Conservation (phyloP, 495 filamentous ascomycete species). For the Penicillium paxilli region DNA sequence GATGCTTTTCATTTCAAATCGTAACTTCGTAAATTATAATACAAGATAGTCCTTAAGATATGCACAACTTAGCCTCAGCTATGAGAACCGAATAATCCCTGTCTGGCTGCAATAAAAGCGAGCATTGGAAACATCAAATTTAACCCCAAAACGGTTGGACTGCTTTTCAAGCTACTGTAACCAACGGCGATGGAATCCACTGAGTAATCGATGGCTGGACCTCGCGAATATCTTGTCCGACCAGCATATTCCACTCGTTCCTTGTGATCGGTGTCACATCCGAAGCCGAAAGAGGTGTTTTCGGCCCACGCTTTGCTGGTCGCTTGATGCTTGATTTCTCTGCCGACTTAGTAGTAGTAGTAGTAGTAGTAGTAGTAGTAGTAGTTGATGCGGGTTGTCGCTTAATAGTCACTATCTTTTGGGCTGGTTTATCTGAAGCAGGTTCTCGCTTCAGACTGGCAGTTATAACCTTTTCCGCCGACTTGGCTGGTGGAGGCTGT, state of each 20-base stretch:
- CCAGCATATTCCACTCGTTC: constrained; percentile 49
- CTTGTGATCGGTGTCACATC: constrained; percentile 49
- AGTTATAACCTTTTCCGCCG: not conserved
- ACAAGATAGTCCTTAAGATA: not conserved
- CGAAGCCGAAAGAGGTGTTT: constrained; percentile 45
- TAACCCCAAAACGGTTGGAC: too few relatives aligned
- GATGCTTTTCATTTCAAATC: not conserved
- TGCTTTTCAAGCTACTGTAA: constrained; percentile 34
- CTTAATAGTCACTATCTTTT: too few relatives aligned
- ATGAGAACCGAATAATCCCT: not conserved
- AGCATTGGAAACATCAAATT: not conserved
- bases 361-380: too few relatives aligned
- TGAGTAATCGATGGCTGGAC: constrained; percentile 40
- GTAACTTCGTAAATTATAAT: constrained; percentile 1
- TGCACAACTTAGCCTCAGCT: not conserved
- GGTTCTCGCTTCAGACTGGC: too few relatives aligned
- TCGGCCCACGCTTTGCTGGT: constrained; percentile 36
- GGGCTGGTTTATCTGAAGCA: too few relatives aligned
- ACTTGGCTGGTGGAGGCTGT: constrained; percentile 16
- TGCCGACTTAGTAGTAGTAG: too few relatives aligned
- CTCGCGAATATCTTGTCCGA: constrained; percentile 31
- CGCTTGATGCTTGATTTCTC: constrained; percentile 1
- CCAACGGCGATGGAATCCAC: constrained; percentile 45
- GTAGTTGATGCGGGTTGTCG: too few relatives aligned
- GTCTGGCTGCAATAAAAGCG: not conserved